Evolutionary conservation across 2,329 filamentous ascomycete species (phyloP).

Genomic region (Cladophialophora carrionii): DNA sequence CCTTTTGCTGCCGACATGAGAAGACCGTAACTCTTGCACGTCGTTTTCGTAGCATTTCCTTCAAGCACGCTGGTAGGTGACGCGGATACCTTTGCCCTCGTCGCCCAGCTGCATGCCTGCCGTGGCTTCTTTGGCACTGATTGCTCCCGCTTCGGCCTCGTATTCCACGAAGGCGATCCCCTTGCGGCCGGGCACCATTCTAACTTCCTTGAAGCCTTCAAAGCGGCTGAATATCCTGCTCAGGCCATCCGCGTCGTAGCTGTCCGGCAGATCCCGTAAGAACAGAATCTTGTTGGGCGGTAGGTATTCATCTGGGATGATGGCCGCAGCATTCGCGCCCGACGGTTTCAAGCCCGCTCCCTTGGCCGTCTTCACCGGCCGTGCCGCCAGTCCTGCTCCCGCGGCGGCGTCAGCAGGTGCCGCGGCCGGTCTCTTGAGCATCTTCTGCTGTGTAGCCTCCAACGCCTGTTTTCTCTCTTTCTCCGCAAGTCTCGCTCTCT

Average conservation of each 20-base stretch:
- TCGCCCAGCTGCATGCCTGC: slow-evolving; percentile 79
- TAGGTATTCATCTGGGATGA: slow-evolving; percentile 95
- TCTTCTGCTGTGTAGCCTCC: slow-evolving; percentile 74
- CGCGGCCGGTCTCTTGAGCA: slow-evolving; percentile 65
- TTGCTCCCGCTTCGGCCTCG: slow-evolving; percentile 84
- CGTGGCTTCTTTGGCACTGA: slow-evolving; percentile 90
- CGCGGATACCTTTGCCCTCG: slow-evolving; percentile 78
- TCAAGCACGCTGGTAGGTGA: slow-evolving; percentile 93
- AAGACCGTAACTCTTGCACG: slow-evolving; percentile 2
- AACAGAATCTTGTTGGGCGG: slow-evolving; percentile 97
- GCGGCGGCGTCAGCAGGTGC: slow-evolving; percentile 44
- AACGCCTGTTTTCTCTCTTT: slow-evolving; percentile 84
- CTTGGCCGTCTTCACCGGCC: slow-evolving; percentile 66
- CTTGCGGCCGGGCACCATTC: slow-evolving; percentile 80
- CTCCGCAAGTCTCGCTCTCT: slow-evolving; percentile 79
- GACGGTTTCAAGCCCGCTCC: slow-evolving; percentile 77
- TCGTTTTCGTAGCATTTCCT: slow-evolving; percentile 7
- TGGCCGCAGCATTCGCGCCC: slow-evolving; percentile 66
- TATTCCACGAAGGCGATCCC: slow-evolving; percentile 98
- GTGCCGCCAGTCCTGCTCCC: slow-evolving; percentile 37
- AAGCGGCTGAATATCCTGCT: slow-evolving; percentile 82
- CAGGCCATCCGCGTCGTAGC: slow-evolving; percentile 79
- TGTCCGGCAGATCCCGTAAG: slow-evolving; percentile 86
- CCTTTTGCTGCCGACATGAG: slow-evolving; percentile 14
- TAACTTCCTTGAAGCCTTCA: slow-evolving; percentile 91